Evolutionary conservation across 495 filamentous ascomycete genomes (phyloP).

Genomic region (Rusavskia elegans): DNA sequence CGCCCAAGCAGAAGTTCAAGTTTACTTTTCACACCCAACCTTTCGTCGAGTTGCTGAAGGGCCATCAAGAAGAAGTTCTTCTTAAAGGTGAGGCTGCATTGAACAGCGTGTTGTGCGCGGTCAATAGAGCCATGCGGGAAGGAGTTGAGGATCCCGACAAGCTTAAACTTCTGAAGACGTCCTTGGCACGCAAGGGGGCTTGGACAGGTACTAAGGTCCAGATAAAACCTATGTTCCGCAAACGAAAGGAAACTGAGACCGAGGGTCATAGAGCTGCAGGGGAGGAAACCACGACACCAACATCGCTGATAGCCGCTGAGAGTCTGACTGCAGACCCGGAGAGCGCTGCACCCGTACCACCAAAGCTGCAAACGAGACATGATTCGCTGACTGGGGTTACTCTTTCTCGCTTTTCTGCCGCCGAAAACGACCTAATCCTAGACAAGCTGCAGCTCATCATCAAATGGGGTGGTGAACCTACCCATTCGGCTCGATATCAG

Average conservation of each 20-base stretch:
- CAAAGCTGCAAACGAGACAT: slow-evolving; percentile 39
- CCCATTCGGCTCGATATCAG: slow-evolving; percentile 92
- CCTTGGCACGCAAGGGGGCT: slow-evolving; percentile 75
- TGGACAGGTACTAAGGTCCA: slow-evolving; percentile 97
- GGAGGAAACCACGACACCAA: slow-evolving; percentile 10
- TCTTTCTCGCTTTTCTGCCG: slow-evolving; percentile 76
- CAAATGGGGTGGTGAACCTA: slow-evolving; percentile 98
- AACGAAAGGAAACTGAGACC: slow-evolving; percentile 47
- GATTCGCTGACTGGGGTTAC: slow-evolving; percentile 78
- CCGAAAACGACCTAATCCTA: slow-evolving; percentile 72
- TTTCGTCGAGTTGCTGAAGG: slow-evolving; percentile 84
- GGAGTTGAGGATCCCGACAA: slow-evolving; percentile 76
- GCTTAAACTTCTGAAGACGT: slow-evolving; percentile 65
- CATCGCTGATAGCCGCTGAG: neutral
- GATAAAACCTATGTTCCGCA: slow-evolving; percentile 97
- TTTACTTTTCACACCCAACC: slow-evolving; percentile 96
- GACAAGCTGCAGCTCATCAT: slow-evolving; percentile 96
- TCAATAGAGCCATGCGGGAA: slow-evolving; percentile 57
- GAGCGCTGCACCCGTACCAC: neutral
- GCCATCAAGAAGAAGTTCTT: slow-evolving; percentile 90
- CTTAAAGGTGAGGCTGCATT: slow-evolving; percentile 83
- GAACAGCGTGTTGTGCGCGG: slow-evolving; percentile 74
- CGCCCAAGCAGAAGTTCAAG: slow-evolving; percentile 97
- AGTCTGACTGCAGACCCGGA: slow-evolving; percentile 6
- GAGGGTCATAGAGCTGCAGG: slow-evolving; percentile 6